Evolutionary conservation across 2,329 filamentous ascomycete species (phyloP).

Genomic region (Metarhizium rileyi): DNA sequence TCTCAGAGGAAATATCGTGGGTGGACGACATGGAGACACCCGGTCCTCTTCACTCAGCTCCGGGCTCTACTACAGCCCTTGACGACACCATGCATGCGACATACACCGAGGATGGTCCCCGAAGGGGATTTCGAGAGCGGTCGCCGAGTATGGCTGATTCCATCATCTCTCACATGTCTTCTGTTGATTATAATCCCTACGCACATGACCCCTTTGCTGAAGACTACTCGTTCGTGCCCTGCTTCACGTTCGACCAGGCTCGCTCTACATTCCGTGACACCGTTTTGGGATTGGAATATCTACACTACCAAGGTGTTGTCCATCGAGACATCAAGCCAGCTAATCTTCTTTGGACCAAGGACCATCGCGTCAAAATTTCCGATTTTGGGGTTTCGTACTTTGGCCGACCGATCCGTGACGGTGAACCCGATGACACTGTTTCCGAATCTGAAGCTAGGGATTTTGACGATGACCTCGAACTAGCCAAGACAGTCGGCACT

Average conservation of each 20-base stretch:
- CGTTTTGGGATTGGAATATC: slow-evolving; percentile 83
- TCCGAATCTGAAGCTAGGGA: slow-evolving; percentile 78
- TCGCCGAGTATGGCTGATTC: slow-evolving; percentile 77
- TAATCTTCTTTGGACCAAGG: slow-evolving; percentile 78
- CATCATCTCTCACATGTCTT: slow-evolving; percentile 60
- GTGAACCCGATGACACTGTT: slow-evolving; percentile 63
- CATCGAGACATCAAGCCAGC: slow-evolving; percentile 82
- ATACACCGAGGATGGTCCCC: slow-evolving; percentile 50
- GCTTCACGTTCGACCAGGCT: slow-evolving; percentile 77
- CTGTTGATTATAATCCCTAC: slow-evolving; percentile 47
- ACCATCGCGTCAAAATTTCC: slow-evolving; percentile 89
- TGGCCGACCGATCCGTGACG: slow-evolving; percentile 75
- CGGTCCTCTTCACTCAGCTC: slow-evolving; percentile 41
- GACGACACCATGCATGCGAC: slow-evolving; percentile 72
- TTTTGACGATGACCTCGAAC: slow-evolving; percentile 83
- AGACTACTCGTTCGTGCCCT: slow-evolving; percentile 87
- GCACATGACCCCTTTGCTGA: slow-evolving; percentile 64
- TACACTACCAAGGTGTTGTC: slow-evolving; percentile 79
- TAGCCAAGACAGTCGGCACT: slow-evolving; percentile 97
- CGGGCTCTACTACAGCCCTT: slow-evolving; percentile 47
- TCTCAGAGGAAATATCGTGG: slow-evolving; percentile 24
- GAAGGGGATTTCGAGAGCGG: slow-evolving; percentile 52
- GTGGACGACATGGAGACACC: slow-evolving; percentile 48
- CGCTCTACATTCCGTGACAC: slow-evolving; percentile 85
- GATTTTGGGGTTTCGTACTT: slow-evolving; percentile 99